Evolutionary conservation across 1,284 basidiomycete species (phyloP).

Genomic region (Macrocystidia cucumis): DNA sequence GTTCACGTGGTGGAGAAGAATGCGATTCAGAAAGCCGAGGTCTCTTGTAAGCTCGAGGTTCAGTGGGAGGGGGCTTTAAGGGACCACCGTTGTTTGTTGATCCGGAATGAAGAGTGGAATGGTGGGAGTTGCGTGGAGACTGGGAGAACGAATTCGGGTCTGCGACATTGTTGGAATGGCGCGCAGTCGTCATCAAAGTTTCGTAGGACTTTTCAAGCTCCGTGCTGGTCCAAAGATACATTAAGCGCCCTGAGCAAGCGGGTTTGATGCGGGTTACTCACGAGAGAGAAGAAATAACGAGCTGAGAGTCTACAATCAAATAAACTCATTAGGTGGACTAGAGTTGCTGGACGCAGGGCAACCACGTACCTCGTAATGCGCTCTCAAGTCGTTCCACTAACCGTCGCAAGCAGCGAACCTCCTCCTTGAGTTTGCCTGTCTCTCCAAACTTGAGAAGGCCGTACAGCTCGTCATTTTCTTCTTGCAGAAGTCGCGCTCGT

Average conservation of each 20-base stretch:
- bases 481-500: conserved; percentile 61
- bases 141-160: conserved; percentile 29
- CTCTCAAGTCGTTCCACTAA: conserved; percentile 60
- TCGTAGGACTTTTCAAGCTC: conserved; percentile 72
- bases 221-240: conserved; percentile 25
- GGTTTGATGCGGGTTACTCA: conserved; percentile 29
- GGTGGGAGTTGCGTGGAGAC: conserved; percentile 32
- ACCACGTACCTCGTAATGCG: conserved; percentile 59
- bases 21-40: conserved; percentile 56
- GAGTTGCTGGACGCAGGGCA: conserved; percentile 3
- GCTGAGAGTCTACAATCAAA: conserved; percentile 55
- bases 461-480: conserved; percentile 79
- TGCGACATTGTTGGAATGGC: conserved; percentile 29
- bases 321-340: conserved; percentile 5
- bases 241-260: conserved; percentile 10
- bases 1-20: conserved; percentile 28
- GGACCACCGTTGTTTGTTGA: conserved; percentile 21
- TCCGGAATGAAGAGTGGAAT: conserved; percentile 17
- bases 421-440: conserved; percentile 70
- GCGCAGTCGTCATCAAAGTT: conserved; percentile 37
- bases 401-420: conserved; percentile 59
- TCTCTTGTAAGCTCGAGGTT: conserved; percentile 71
- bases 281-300: conserved; percentile 62
- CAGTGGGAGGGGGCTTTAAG: conserved; percentile 61
- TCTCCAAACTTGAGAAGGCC: conserved; percentile 61